Percentiles rank a stretch among this genome's conserved stretches.
phyloP scores from a whole-genome alignment of 768 basidiomycete species.

The Naganishia friedmannii region DNA sequence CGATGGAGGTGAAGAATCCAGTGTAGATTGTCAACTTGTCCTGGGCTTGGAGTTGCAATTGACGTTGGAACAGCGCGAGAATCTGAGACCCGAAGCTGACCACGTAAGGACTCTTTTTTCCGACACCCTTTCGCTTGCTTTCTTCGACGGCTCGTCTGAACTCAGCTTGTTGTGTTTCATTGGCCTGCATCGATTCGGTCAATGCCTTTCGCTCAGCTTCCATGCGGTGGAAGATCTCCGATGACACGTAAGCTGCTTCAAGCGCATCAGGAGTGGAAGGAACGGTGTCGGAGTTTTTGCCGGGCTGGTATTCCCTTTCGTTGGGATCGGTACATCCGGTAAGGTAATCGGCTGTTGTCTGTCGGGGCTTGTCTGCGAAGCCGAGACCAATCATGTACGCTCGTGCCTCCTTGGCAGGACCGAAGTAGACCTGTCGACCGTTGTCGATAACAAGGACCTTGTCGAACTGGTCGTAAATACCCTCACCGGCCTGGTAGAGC shows the following conservation, averaged over 20 bases:
- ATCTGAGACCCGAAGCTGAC: constrained; percentile 74
- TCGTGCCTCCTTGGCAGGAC: constrained; percentile 63
- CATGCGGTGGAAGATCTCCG: constrained; percentile 57
- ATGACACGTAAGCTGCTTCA: constrained; percentile 63
- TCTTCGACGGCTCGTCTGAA: constrained; percentile 75
- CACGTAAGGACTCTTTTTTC: constrained; percentile 71
- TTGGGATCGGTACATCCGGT: constrained; percentile 57
- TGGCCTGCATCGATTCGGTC: constrained; percentile 63
- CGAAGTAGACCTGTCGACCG: constrained; percentile 72
- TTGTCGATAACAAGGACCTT: constrained; percentile 77
- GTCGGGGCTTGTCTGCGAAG: constrained; percentile 68
- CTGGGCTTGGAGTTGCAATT: constrained; percentile 67
- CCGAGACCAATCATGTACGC: constrained; percentile 73
- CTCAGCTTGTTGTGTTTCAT: constrained; percentile 58
- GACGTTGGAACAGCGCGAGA: constrained; percentile 65
- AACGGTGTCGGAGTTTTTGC: constrained; percentile 60
- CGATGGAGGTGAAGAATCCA: constrained; percentile 56
- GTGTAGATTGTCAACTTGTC: constrained; percentile 75
- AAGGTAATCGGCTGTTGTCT: constrained; percentile 81
- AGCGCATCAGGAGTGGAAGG: constrained; percentile 69
- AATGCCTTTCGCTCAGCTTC: constrained; percentile 56
- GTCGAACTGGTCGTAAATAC: constrained; percentile 63
- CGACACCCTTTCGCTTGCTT: constrained; percentile 77
- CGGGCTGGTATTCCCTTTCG: constrained; percentile 64
- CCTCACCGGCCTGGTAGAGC: constrained; percentile 78